phyloP scores from a whole-genome alignment of 768 basidiomycete genomes.

The Hysterangium stoloniferum region DNA sequence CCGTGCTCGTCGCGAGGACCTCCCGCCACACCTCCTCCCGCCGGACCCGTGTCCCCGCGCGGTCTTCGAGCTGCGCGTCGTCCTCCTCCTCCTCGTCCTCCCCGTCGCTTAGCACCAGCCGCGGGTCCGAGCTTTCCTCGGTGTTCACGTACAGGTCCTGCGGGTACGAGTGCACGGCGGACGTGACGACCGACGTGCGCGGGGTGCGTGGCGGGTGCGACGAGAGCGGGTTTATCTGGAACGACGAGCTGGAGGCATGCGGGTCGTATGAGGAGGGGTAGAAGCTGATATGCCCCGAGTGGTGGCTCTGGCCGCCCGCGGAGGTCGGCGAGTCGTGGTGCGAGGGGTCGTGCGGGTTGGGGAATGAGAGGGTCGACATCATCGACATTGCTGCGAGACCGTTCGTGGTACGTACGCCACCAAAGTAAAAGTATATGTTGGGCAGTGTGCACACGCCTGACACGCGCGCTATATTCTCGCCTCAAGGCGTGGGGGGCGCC shows the following conservation, averaged over 20 bases:
- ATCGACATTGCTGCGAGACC: neutral
- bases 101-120: neutral
- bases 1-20: constrained; percentile 66
- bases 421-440: too few species aligned
- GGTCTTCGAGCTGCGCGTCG: constrained; percentile 40
- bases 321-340: constrained; percentile 10
- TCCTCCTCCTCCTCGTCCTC: constrained; percentile 32
- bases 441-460: too few species aligned
- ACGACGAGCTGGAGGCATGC: constrained; percentile 37
- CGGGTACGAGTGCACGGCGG: constrained; percentile 30
- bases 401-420: neutral
- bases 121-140: constrained; percentile 24
- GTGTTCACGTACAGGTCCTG: constrained; percentile 38
- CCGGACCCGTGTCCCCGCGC: constrained; percentile 39
- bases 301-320: constrained; percentile 1
- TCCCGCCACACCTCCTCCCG: constrained; percentile 74
- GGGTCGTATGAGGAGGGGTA: constrained; percentile 54
- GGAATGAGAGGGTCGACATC: constrained; percentile 69
- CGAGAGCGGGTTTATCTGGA: constrained; percentile 78
- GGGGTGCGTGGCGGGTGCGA: constrained; percentile 75
- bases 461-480: neutral
- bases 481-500: neutral
- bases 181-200: constrained; percentile 39
- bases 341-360: constrained; percentile 30
- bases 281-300: constrained; percentile 40